phyloP scores from a whole-genome alignment of 768 basidiomycete species.

The Boletus patriciae region DNA sequence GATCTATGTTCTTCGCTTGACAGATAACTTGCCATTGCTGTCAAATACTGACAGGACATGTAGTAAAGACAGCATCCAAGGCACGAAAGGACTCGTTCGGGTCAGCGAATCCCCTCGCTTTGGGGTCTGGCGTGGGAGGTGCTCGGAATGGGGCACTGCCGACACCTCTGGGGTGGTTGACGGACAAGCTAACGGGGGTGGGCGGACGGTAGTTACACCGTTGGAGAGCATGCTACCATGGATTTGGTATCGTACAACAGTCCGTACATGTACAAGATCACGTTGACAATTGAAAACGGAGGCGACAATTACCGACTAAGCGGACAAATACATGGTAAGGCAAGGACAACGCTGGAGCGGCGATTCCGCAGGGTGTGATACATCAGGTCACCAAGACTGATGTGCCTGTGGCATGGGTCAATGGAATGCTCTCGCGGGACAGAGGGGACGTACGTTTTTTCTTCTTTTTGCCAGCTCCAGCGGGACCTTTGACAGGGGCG shows the following conservation, averaged over 20 bases:
- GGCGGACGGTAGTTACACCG: conserved; percentile 42
- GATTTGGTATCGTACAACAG: conserved; percentile 2
- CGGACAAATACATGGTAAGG: neutral
- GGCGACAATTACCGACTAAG: neutral
- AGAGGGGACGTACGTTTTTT: conserved; percentile 58
- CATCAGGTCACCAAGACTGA: conserved; percentile 25
- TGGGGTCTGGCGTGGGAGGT: conserved; percentile 62
- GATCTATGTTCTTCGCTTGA: neutral
- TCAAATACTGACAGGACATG: conserved; percentile 14
- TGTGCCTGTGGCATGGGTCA: conserved; percentile 21
- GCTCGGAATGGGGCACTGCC: conserved; percentile 60
- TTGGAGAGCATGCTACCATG: neutral
- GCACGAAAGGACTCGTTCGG: conserved; percentile 75
- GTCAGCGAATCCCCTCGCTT: conserved; percentile 79
- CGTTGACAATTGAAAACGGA: neutral
- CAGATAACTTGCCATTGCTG: neutral
- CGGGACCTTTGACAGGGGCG: conserved; percentile 43
- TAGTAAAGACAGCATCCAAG: conserved; percentile 70
- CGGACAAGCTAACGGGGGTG: conserved; percentile 68
- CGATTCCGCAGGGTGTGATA: neutral
- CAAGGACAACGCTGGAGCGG: neutral
- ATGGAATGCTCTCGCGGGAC: neutral
- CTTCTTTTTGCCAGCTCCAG: conserved; percentile 67
- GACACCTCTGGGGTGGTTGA: conserved; percentile 78
- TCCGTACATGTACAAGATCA: neutral